phyloP scores from a whole-genome alignment of 495 filamentous ascomycete genomes.

The Talaromyces trachyspermus region DNA sequence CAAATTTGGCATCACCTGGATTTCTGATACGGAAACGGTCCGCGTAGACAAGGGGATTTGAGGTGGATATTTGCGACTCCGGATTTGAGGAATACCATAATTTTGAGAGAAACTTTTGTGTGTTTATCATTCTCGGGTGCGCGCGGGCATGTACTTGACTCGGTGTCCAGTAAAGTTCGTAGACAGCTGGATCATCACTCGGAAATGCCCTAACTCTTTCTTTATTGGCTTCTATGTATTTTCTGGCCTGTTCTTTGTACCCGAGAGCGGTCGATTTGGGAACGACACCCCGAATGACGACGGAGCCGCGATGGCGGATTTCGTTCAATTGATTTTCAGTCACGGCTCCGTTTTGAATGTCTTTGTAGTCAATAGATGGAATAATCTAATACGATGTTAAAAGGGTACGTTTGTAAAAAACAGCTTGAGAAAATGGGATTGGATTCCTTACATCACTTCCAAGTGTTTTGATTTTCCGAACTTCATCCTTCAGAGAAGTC shows the following conservation, averaged over 20 bases:
- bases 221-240: conserved; percentile 53
- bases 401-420: background rate
- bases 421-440: background rate
- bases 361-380: conserved; percentile 41
- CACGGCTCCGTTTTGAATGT: conserved; percentile 26
- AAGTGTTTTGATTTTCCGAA: conserved; percentile 36
- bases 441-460: conserved; percentile 39
- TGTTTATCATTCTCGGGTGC: conserved; percentile 61
- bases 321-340: conserved; percentile 11
- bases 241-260: conserved; percentile 39
- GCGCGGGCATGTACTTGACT: conserved; percentile 66
- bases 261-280: conserved; percentile 28
- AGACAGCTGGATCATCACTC: conserved; percentile 62
- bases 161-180: conserved; percentile 83
- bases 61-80: conserved; percentile 51
- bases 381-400: conserved; percentile 21
- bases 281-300: conserved; percentile 52
- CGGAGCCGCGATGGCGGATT: conserved; percentile 49
- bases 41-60: conserved; percentile 65
- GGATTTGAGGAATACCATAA: conserved; percentile 65
- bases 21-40: conserved; percentile 70
- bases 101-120: conserved; percentile 65
- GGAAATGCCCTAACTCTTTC: conserved; percentile 46
- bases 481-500: conserved; percentile 42
- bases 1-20: conserved; percentile 64